Base-by-base conservation (phyloP, 2,329 filamentous ascomycete genomes). In the Penicillium verrucosum region DNA sequence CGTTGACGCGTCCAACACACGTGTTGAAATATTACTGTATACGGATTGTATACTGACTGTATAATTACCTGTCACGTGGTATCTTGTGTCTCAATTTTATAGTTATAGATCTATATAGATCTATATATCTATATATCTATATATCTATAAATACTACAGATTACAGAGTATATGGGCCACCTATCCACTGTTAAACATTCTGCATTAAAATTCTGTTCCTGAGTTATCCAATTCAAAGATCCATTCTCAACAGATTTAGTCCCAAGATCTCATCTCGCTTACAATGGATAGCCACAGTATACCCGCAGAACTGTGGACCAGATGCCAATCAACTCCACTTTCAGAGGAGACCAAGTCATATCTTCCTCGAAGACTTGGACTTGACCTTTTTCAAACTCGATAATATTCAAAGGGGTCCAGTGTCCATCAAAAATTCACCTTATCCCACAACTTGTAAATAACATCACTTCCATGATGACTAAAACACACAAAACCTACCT, bases 321-420 rank as follows among this genome's bases (percentile, higher is more conserved):
- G 27, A 54, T 41, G 27, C 27, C 36, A 54, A 54, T 29, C 11
- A 46, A 21, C 50, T 52, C 51, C 51, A 54, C 51, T 50, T 36
- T 50, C 21, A 18, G 37, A 53, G 41, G 30, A 53, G 23, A 27
- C 34, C 34, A 29, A 42, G 45, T 42, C 29, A 42, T 5, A 36
- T n/a, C 30, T 18, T 10, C 50, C 14, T 32, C n/a, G 18, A 29
- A 45, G 30, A 45, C 30, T 27, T 52, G 41, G 32, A 52, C 41
- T 52, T 29, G 23, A 30, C 18, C 12, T 44, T 44, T 36, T 21
- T 10, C 11, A 32, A 49, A 32, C 18, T 47, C 25, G 14, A 18
- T 30, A 25, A 40, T n/a, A 27, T 32, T 32, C 10, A 11, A 42
- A n/a, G 14, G 14, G n/a, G 27, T 16, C n/a, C 16, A 6, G 14